phyloP scores from a whole-genome alignment of 2,329 filamentous ascomycete genomes.

The Lomentospora prolificans region DNA sequence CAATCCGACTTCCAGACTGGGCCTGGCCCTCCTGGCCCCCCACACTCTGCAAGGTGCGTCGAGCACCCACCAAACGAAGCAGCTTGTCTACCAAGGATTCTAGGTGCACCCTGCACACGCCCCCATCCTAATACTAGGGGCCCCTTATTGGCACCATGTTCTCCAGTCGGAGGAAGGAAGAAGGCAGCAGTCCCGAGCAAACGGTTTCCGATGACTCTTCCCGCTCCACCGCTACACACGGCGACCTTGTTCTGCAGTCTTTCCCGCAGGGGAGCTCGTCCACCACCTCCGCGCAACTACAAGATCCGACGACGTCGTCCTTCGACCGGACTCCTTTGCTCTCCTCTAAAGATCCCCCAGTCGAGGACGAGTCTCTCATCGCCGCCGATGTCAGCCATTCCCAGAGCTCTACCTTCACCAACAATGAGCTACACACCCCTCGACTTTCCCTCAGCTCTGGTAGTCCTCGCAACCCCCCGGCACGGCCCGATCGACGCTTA shows the following conservation, averaged over 20 bases:
- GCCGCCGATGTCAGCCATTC: not conserved
- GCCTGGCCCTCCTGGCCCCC: not conserved
- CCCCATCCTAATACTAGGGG: slow-evolving; percentile 5
- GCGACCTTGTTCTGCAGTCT: slow-evolving; percentile 1
- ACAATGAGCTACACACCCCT: slow-evolving; percentile 3
- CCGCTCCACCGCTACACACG: slow-evolving; percentile 4
- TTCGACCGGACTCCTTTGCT: not conserved
- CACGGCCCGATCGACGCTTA: slow-evolving; percentile 1
- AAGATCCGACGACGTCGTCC: not conserved
- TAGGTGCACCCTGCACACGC: not conserved
- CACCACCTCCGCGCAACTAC: not conserved
- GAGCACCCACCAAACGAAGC: not conserved
- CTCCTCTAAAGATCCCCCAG: not conserved
- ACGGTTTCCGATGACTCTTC: not conserved
- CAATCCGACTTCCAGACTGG: slow-evolving; percentile 6
- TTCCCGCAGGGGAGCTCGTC: not conserved
- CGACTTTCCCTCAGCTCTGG: slow-evolving; percentile 12
- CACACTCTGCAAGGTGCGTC: not conserved
- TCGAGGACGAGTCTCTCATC: not conserved
- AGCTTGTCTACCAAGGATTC: not conserved
- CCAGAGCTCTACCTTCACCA: not conserved
- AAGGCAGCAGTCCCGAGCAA: slow-evolving; percentile 7
- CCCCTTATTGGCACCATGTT: slow-evolving; percentile 2
- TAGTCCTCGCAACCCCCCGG: slow-evolving; percentile 21
- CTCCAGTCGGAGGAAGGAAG: slow-evolving; percentile 1